Conservation (phyloP, 345 rosid species). For the Populus euphratica region DNA sequence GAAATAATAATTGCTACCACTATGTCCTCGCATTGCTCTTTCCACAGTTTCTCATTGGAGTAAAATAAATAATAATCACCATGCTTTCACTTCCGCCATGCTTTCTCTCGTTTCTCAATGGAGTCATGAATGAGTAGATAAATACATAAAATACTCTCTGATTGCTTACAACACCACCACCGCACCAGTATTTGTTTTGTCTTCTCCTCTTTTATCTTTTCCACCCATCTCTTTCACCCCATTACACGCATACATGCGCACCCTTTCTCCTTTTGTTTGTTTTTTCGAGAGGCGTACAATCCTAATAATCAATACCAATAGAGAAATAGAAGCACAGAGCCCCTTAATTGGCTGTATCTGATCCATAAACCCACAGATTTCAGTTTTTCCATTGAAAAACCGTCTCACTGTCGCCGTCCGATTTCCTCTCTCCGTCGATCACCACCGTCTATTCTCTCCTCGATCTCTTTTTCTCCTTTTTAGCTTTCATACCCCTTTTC, state of each 20-base stretch:
- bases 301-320: too few relatives aligned
- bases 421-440: conserved; percentile 16
- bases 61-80: too few relatives aligned
- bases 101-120: too few relatives aligned
- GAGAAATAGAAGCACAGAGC: neutral
- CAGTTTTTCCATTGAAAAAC: neutral
- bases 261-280: neutral
- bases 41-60: too few relatives aligned
- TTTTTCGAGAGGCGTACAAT: conserved; percentile 21
- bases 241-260: too few relatives aligned
- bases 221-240: neutral
- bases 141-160: too few relatives aligned
- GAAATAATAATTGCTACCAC: too few relatives aligned
- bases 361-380: conserved; percentile 14
- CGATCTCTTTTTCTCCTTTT: neutral
- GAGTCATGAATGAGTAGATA: too few relatives aligned
- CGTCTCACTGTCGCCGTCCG: conserved; percentile 29
- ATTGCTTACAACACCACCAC: neutral
- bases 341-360: neutral
- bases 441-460: conserved; percentile 18
- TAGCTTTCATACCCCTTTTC: neutral
- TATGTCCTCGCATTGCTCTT: too few relatives aligned
- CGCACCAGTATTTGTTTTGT: neutral
- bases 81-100: too few relatives aligned
- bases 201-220: too few relatives aligned